Evolutionary conservation across 352 stramenopile species (phyloP), one percentile per base, ranked within the genome.

Genomic region (Pythium coloratum): DNA sequence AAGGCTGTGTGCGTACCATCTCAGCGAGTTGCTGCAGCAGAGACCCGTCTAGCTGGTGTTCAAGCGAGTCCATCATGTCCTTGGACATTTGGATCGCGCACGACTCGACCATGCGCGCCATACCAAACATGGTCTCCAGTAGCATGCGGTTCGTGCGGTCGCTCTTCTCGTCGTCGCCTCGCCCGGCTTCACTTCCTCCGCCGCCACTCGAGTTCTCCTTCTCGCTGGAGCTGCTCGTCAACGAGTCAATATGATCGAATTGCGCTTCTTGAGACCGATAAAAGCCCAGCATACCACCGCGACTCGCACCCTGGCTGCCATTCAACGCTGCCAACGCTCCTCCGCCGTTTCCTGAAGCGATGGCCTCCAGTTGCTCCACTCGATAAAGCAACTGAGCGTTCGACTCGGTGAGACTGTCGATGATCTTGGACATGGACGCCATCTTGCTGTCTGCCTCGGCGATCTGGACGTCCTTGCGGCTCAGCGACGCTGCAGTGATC

Each of bases 51-150:
- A 90, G 72, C 50, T 94, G 86, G 47, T 80, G 80, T 65, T 92
- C 84, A 26, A 94, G 81, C 18, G 84, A 89, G 62, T 94, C 86
- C 79, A 94, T 90, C 59, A 80, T 76, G 40, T 92, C 86, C 63
- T 91, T 94, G 32, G 81, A 80, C 75, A 90, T 87, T 56, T 94
- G 86, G 59, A 94, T 94, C n/a, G 85, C 79, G 42, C 80, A 86
- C 30, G 84, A 86, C 69, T 94, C 86, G 66, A 94, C 86, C 83
- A 92, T 92, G 3, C 86, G 82, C 20, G 86, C 86, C 86, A 94
- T 94, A 14, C 80, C 86, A 55, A 92, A 91, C 76, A 94, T 78
- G 13, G 81, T 90, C 60, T 94, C 86, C 10, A 92, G 67, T 38
- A 94, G 71, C 84, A 92, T 91, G 10, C 80, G 81, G 54, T 92